Conservation (phyloP, 768 basidiomycete species). For the Sistotremastrum suecicum region DNA sequence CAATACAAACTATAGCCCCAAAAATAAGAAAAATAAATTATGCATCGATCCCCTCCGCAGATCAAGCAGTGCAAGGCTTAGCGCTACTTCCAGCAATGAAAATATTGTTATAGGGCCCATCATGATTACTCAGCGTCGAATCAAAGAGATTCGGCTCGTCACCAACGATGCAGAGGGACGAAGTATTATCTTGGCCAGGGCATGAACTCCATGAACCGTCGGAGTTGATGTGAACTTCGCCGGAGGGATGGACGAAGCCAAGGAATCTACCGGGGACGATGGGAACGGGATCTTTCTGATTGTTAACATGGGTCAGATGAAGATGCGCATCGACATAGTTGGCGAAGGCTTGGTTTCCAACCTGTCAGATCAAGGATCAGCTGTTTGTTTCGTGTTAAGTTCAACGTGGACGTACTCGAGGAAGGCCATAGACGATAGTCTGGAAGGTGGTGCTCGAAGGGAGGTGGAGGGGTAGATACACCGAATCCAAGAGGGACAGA, state of each 20-base stretch:
- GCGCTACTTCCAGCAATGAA: no score
- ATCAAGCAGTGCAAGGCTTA: no score
- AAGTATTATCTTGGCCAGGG: conserved; percentile 12
- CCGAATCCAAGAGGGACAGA: conserved; percentile 23
- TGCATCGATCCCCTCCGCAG: no score
- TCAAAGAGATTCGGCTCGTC: conserved; percentile 11
- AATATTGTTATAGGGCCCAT: no score
- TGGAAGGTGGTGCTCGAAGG: conserved; percentile 18
- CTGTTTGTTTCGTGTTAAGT: not conserved
- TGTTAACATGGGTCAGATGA: conserved; percentile 40
- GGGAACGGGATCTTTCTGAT: conserved; percentile 28
- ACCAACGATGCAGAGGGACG: conserved; percentile 10
- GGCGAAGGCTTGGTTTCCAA: conserved; percentile 49
- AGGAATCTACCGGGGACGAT: conserved; percentile 21
- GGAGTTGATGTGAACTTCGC: conserved; percentile 28
- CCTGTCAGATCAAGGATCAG: conserved; percentile 11
- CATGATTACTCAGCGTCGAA: conserved; percentile 10
- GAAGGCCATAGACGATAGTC: conserved; percentile 22
- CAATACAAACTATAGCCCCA: no score
- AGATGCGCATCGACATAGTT: conserved; percentile 35
- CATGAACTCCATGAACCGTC: conserved; percentile 15
- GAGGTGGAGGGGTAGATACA: conserved; percentile 26
- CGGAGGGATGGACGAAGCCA: conserved; percentile 31
- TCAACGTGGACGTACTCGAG: conserved; percentile 13
- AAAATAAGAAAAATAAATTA: no score